Evolutionary conservation across 306 rosid genomes (phyloP), one percentile per base, ranked within the genome.

Genomic region (Cucumis cinereus): DNA sequence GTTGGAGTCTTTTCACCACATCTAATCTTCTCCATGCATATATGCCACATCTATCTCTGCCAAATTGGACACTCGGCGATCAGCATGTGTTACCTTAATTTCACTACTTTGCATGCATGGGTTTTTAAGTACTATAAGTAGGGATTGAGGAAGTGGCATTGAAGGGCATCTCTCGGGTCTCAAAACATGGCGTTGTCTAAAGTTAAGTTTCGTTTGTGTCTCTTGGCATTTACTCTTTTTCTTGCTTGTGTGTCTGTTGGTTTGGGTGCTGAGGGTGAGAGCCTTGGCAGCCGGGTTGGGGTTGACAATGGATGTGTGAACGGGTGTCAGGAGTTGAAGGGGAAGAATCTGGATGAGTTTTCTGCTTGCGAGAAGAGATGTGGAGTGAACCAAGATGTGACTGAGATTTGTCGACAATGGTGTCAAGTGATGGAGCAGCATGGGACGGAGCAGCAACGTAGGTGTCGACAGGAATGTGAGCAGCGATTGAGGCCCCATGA

Each of bases 21-120:
- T 71, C 38, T 26, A 3, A 41, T 28, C 1, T 30, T 30, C 16
- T 16, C 50, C 60, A 71, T 70, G 75, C 56, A 70, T 10, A 23
- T 8, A 13, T 50, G 77, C 28, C 77, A 73, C 77, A 24, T 73
- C 61, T 61, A 73, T 73, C 43, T 74, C 66, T 49, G 74, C 80
- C 79, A 33, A 40, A 23, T 59, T 26, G 26, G 80, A 77, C 90
- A 84, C 84, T 64, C 7, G 87, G 84, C 85, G 36, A 15, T 64
- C 63, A 77, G 85, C 88, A 87, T 84, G 83, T 62, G 83, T 62
- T n/a, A 70, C 14, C 24, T 63, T 36, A 23, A 58, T 12, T 5
- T 15, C 64, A 45, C 71, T 82, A 30, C 83, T 73, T 71, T 74
- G 26, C 73, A 5, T 30, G 5, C 35, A 30, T 45, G 2, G 1